These are phyloP conservation scores for Dicorynia guianensis DNA, from an alignment of 306 rosid species.

Conservation along the genomic window DNA sequence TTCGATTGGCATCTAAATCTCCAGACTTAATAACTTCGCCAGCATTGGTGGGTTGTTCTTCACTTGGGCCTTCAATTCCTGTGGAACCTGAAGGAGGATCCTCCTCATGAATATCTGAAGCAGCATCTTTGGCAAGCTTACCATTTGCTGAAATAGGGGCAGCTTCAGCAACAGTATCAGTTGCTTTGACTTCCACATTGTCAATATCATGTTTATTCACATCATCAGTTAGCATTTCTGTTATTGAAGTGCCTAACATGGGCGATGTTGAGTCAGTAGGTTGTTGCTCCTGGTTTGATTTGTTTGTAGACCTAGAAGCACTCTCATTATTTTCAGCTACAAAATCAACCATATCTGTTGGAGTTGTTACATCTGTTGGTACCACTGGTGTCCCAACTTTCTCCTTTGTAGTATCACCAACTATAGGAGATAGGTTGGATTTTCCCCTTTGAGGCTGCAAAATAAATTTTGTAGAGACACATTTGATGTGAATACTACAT, in stretches of 20 bases:
- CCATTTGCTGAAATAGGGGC: constrained; percentile 50
- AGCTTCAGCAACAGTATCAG: constrained; percentile 51
- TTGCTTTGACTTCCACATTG: constrained; percentile 47
- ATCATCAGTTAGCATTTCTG: constrained; percentile 52
- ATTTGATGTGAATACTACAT: constrained; percentile 29
- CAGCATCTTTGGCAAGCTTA: constrained; percentile 54
- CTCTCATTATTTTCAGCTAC: constrained; percentile 54
- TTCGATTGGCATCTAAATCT: constrained; percentile 49
- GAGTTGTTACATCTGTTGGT: constrained; percentile 48
- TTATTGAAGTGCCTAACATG: constrained; percentile 42
- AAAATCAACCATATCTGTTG: constrained; percentile 50
- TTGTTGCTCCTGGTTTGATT: constrained; percentile 52
- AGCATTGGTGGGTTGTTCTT: constrained; percentile 50
- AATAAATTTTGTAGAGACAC: constrained; percentile 19
- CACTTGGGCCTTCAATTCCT: constrained; percentile 52
- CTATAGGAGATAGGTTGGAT: constrained; percentile 44
- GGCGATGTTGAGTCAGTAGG: constrained; percentile 46
- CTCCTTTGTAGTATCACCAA: constrained; percentile 49
- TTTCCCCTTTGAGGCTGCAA: constrained; percentile 64
- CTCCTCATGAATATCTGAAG: constrained; percentile 55
- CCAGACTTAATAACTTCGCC: constrained; percentile 51
- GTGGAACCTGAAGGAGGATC: constrained; percentile 46
- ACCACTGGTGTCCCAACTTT: constrained; percentile 47
- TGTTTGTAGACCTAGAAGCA: constrained; percentile 44
- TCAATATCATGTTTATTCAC: constrained; percentile 48